Percentiles rank a stretch among this genome's conserved stretches.
Evolutionary conservation across 176 grass and related monocot species (phyloP).

Genomic region (Thalia dealbata): DNA sequence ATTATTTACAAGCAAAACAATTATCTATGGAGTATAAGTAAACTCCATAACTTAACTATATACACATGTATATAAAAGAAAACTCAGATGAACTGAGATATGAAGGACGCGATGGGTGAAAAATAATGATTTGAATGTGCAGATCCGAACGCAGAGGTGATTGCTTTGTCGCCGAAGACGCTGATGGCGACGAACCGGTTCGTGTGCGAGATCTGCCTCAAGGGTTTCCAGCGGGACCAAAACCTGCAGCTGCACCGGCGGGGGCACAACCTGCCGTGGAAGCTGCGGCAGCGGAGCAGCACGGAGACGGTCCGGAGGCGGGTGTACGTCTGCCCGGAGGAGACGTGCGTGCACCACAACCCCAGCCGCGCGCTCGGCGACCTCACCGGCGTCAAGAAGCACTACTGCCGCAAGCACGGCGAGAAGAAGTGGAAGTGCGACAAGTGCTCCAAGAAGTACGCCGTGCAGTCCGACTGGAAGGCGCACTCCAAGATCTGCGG

Average conservation of each 20-base stretch:
- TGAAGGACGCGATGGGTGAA: no score
- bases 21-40: no score
- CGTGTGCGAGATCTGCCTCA: constrained; percentile 92
- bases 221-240: constrained; percentile 89
- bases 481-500: constrained; percentile 23
- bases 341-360: constrained; percentile 60
- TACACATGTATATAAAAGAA: no score
- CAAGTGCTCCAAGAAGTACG: constrained; percentile 24
- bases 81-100: no score
- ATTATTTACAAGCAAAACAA: no score
- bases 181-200: constrained; percentile 81
- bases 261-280: constrained; percentile 96
- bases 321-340: constrained; percentile 60
- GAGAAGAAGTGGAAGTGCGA: constrained; percentile 93
- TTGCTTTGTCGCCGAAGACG: constrained; percentile 68
- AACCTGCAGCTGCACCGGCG: constrained; percentile 97
- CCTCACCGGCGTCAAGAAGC: constrained; percentile 78
- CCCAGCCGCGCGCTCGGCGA: constrained; percentile 58
- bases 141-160: constrained; percentile 88
- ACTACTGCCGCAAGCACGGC: constrained; percentile 68
- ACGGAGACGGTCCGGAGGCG: constrained; percentile 26
- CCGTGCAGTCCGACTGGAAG: constrained; percentile 25
- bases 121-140: no score
- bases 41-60: no score
- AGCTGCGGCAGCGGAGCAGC: constrained; percentile 46